These are phyloP conservation scores for Solioccasus polychromus DNA, from an alignment of 768 basidiomycete genomes.

Conservation along the genomic window DNA sequence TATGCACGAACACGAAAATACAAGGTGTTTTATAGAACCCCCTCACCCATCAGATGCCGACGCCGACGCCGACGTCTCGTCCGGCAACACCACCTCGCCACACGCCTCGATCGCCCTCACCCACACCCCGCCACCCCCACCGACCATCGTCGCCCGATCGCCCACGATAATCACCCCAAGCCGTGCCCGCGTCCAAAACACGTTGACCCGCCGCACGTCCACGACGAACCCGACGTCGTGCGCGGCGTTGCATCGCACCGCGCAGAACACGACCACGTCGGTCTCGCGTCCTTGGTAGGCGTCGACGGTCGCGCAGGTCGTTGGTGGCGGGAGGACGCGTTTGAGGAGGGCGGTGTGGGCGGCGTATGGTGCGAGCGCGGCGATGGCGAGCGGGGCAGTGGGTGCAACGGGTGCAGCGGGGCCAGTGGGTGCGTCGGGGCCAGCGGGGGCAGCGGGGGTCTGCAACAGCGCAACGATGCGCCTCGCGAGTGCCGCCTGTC, in stretches of 20 bases:
- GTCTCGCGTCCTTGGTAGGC: conserved; percentile 69
- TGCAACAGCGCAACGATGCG: conserved; percentile 44
- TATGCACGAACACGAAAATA: too few species aligned
- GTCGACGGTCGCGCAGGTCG: conserved; percentile 25
- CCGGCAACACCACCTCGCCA: conserved; percentile 22
- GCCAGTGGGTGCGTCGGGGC: too few species aligned
- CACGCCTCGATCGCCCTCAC: conserved; percentile 43
- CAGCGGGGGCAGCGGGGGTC: neutral
- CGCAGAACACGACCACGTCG: conserved; percentile 63
- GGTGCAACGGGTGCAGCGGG: too few species aligned
- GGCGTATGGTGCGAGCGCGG: conserved; percentile 52
- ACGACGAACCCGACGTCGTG: conserved; percentile 66
- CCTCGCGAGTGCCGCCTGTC: conserved; percentile 53
- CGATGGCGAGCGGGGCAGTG: conserved; percentile 15
- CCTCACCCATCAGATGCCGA: too few species aligned
- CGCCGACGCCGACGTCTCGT: too few species aligned
- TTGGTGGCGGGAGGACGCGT: conserved; percentile 28
- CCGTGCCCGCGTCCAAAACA: conserved; percentile 68
- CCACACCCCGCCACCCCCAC: conserved; percentile 46
- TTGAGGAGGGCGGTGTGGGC: conserved; percentile 52
- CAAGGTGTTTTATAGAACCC: too few species aligned
- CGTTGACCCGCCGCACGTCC: conserved; percentile 58
- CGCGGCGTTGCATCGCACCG: conserved; percentile 58
- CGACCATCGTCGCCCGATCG: conserved; percentile 47
- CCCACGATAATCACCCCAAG: conserved; percentile 61